Evolutionary conservation across 371 early-diverging fungal species (phyloP).

Genomic region (Basidiobolus meristosporus): DNA sequence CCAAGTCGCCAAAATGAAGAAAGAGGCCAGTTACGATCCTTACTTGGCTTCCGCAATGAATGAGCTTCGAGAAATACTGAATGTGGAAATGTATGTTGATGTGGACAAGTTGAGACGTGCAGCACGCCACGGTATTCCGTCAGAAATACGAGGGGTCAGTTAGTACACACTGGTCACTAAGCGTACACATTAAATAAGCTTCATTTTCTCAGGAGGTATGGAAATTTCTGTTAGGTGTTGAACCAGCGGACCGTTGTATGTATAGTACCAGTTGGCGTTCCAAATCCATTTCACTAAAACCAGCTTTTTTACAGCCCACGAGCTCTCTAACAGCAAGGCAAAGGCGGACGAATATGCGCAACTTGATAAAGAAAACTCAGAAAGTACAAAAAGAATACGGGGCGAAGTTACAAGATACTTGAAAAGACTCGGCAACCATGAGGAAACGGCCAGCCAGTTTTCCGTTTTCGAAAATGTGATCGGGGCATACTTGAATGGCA

Average conservation of each 20-base stretch:
- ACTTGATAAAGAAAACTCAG: slow-evolving; percentile 52
- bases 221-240: slow-evolving; percentile 76
- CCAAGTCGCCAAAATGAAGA: too few relatives aligned
- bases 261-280: slow-evolving; percentile 2
- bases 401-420: slow-evolving; percentile 70
- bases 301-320: slow-evolving; percentile 30
- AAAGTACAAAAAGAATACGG: slow-evolving; percentile 63
- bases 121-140: slow-evolving; percentile 73
- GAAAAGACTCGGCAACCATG: too few relatives aligned
- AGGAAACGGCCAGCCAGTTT: too few relatives aligned
- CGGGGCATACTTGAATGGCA: slow-evolving; percentile 56
- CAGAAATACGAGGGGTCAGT: slow-evolving; percentile 62
- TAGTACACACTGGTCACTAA: too few relatives aligned
- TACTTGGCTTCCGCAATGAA: too few relatives aligned
- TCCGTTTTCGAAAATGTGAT: slow-evolving; percentile 75
- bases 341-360: slow-evolving; percentile 51
- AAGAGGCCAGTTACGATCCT: too few relatives aligned
- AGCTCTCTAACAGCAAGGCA: slow-evolving; percentile 43
- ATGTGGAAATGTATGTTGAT: slow-evolving; percentile 76
- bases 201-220: slow-evolving; percentile 81
- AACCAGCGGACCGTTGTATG: slow-evolving; percentile 71
- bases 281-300: not conserved
- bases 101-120: slow-evolving; percentile 59
- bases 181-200: too few relatives aligned
- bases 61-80: slow-evolving; percentile 62